phyloP scores from a whole-genome alignment of 2,329 filamentous ascomycete species.

The Westerdykella sp. region DNA sequence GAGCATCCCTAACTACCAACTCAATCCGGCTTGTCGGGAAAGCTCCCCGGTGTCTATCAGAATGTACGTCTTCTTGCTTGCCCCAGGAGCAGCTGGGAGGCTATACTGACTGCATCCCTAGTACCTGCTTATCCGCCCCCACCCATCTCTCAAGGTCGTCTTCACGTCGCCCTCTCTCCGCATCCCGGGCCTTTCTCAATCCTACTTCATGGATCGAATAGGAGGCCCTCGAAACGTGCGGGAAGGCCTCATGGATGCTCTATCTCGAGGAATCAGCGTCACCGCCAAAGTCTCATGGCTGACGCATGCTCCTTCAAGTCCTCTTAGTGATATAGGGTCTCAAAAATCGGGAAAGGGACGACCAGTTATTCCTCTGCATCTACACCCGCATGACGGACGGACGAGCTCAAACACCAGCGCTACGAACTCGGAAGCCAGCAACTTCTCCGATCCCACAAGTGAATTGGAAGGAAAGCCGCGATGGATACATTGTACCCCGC shows the following conservation, averaged over 20 bases:
- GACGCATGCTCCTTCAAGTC: constrained; percentile 4
- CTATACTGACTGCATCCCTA: constrained; percentile 12
- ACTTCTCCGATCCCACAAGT: neutral
- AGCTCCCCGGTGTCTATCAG: constrained; percentile 49
- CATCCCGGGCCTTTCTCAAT: constrained; percentile 42
- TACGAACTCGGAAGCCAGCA: neutral
- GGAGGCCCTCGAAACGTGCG: constrained; percentile 46
- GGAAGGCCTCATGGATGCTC: constrained; percentile 49
- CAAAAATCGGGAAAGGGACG: too few species aligned
- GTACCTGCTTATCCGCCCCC: constrained; percentile 44
- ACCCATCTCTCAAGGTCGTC: constrained; percentile 42
- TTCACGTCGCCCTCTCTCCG: constrained; percentile 44
- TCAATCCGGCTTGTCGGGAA: constrained; percentile 32
- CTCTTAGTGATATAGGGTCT: neutral
- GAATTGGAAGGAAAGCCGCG: constrained; percentile 51
- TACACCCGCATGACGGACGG: neutral
- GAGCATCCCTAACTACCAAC: constrained; percentile 21
- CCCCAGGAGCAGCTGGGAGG: neutral
- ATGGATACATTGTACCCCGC: constrained; percentile 70
- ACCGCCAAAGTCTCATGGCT: constrained; percentile 67
- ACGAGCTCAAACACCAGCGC: neutral
- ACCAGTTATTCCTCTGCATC: neutral
- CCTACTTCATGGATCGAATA: constrained; percentile 40
- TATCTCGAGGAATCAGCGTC: constrained; percentile 61
- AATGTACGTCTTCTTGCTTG: constrained; percentile 40